Conservation (phyloP, 1,284 basidiomycete genomes). For the Leccinum solheimii region DNA sequence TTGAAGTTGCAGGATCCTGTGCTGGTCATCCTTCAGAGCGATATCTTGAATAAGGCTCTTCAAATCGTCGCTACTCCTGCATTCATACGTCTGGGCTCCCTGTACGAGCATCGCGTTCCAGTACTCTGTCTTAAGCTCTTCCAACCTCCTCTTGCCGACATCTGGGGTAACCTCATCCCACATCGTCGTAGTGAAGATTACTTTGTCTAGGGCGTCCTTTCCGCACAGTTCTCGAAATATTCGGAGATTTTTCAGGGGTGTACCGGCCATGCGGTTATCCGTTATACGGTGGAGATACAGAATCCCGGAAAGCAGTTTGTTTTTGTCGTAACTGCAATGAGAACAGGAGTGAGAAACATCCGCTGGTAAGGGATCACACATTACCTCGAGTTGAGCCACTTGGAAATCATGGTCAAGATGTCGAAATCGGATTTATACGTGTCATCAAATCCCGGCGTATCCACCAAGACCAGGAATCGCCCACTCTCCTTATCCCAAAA, state of each 20-base stretch:
- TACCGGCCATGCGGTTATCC: conserved; percentile 44
- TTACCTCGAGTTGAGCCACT: conserved; percentile 21
- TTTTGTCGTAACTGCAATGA: conserved; percentile 33
- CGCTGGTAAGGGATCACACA: not conserved
- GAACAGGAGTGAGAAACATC: not conserved
- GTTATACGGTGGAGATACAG: conserved; percentile 51
- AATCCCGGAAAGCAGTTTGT: conserved; percentile 39
- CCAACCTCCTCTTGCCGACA: conserved; percentile 1
- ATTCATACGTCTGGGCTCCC: not conserved
- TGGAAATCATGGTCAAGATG: conserved; percentile 22
- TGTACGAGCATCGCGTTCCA: not conserved
- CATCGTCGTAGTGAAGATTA: conserved; percentile 2
- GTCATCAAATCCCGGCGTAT: conserved; percentile 15
- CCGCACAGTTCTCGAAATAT: conserved; percentile 47
- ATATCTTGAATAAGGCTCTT: not conserved
- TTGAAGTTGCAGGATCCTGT: not conserved
- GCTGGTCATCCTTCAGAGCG: not conserved
- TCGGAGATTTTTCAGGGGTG: conserved; percentile 41
- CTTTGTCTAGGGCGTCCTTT: conserved; percentile 15
- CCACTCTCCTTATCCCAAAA: no score
- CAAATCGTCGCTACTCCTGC: no score
- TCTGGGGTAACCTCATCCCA: conserved; percentile 3
- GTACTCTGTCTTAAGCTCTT: conserved; percentile 1
- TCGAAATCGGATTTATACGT: conserved; percentile 21
- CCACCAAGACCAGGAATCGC: not conserved